Base-by-base conservation (phyloP, 192 early-diverging fungal genomes). In the Chytriomyces sp. region DNA sequence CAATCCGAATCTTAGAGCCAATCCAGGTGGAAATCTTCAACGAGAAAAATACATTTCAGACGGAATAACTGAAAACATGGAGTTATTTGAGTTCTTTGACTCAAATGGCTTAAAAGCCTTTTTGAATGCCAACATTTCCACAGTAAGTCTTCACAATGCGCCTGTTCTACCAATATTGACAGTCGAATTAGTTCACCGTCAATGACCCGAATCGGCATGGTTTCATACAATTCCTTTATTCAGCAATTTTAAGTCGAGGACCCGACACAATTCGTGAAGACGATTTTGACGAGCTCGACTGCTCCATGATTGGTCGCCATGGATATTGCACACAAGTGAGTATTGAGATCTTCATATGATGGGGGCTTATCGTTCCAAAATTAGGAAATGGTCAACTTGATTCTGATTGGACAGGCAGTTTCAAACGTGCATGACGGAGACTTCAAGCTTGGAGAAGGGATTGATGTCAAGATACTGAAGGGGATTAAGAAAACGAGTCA, bases 271-370 rank as follows among this genome's bases (percentile, higher is more conserved):
- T 84, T 54, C 58, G 59, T n/a, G 54, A 81, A 37, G 54, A 77
- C 32, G 85, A 86, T 55, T 84, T 86, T 76, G 85, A 86, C 67
- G 77, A 81, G 14, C 62, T 77, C 26, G 65, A 57, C 12, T 64
- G 54, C 31, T 59, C 72, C 4, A 52, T 86, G 41, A 83, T 86
- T 39, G 85, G 80, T 5, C 54, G 64, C n/a, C 85, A 86, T 56
- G 79, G 78, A 2, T 86, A 86, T 67, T 86, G 85, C 65, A 86
- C 85, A 4, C 83, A 84, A 78, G 79, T 80, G 39, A 31, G 32
- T 6, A 0, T 12, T 19, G 12, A 28, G 17, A 33, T 39, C 41
- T 2, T 26, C 34, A 61, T 34, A 2, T 28, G 22, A 31, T 61
- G 32, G 59, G 17, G 0, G 44, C 44, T 25, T 14, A 25, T 28